phyloP scores from a whole-genome alignment of 2,329 filamentous ascomycete genomes.

The Cytospora piceicola region DNA sequence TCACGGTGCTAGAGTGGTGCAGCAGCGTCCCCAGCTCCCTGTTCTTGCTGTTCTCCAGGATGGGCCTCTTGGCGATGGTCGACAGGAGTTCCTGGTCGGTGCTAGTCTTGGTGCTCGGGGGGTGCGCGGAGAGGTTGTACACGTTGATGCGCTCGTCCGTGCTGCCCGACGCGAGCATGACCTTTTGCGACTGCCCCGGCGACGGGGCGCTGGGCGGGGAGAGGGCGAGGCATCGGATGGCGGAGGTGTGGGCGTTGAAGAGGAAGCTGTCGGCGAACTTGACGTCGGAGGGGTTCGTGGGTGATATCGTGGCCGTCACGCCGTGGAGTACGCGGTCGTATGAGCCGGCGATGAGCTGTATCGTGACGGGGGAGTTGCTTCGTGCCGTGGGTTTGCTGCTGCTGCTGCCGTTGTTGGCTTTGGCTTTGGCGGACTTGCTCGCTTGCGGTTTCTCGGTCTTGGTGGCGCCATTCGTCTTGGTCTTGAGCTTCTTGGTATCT shows the following conservation, averaged over 20 bases:
- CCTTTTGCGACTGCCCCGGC: conserved; percentile 71
- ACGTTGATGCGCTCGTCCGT: conserved; percentile 95
- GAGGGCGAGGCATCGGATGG: conserved; percentile 85
- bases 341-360: conserved; percentile 90
- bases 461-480: conserved; percentile 11
- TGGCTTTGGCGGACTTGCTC: conserved; percentile 19
- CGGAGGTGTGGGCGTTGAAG: conserved; percentile 89
- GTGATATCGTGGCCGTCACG: conserved; percentile 72
- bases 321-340: conserved; percentile 95
- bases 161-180: conserved; percentile 87
- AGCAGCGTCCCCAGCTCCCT: conserved; percentile 84
- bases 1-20: conserved; percentile 84
- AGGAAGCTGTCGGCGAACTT: conserved; percentile 91
- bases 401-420: conserved; percentile 48
- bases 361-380: conserved; percentile 41
- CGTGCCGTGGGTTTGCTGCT: conserved; percentile 51
- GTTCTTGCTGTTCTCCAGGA: conserved; percentile 84
- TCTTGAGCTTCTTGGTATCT: conserved; percentile 20
- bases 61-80: conserved; percentile 70
- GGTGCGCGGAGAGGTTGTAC: conserved; percentile 80
- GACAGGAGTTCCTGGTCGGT: conserved; percentile 63
- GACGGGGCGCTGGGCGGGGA: conserved; percentile 71
- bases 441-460: conserved; percentile 22
- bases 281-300: conserved; percentile 43
- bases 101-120: conserved; percentile 55